These are phyloP conservation scores for Ophiosphaerella herpotricha DNA, from an alignment of 2,329 filamentous ascomycete species.

Conservation along the genomic window DNA sequence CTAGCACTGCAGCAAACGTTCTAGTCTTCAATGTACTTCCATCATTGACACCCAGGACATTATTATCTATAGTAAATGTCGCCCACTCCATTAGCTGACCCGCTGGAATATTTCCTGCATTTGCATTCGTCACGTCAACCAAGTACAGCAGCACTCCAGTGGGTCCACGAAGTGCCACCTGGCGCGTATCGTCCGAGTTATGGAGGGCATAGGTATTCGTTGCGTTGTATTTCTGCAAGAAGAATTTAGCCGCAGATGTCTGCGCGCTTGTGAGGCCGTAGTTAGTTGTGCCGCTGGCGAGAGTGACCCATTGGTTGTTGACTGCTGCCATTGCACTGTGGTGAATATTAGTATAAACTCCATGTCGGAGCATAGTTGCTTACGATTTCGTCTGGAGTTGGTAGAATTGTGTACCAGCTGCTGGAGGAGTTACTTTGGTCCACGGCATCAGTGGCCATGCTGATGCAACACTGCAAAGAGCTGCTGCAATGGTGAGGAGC, in stretches of 20 bases:
- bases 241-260: constrained; percentile 29
- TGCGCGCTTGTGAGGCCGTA: constrained; percentile 23
- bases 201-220: constrained; percentile 31
- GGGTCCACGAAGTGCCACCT: constrained; percentile 31
- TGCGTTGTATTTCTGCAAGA: constrained; percentile 24
- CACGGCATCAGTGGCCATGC: constrained; percentile 23
- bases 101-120: constrained; percentile 20
- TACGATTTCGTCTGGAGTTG: constrained; percentile 35
- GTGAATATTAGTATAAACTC: background rate
- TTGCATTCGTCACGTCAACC: constrained; percentile 31
- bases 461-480: constrained; percentile 24
- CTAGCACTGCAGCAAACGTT: constrained; percentile 30
- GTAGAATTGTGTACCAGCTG: constrained; percentile 30
- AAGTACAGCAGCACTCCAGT: constrained; percentile 28
- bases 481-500: constrained; percentile 18
- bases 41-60: constrained; percentile 33
- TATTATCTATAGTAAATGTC: constrained; percentile 34
- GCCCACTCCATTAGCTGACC: constrained; percentile 37
- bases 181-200: constrained; percentile 34
- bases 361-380: background rate
- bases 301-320: constrained; percentile 29
- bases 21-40: constrained; percentile 29
- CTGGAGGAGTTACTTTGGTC: constrained; percentile 22
- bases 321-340: constrained; percentile 21
- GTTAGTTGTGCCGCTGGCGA: constrained; percentile 20